Conservation (phyloP, 345 rosid species). For the Erysimum cheiranthoides region DNA sequence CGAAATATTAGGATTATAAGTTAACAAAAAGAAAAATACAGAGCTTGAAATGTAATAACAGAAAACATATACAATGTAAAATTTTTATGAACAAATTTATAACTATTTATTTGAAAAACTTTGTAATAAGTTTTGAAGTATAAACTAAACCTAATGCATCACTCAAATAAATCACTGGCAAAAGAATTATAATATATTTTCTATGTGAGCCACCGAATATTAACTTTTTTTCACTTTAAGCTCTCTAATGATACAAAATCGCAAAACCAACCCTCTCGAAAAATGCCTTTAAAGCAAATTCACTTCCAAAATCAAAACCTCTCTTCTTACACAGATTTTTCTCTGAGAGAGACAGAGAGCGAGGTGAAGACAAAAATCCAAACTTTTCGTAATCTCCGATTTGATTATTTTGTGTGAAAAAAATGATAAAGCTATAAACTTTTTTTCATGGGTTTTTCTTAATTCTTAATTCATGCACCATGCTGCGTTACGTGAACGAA, state of each 20-base stretch:
- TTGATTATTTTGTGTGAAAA: background rate
- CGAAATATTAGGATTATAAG: background rate
- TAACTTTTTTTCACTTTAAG: background rate
- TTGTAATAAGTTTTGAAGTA: background rate
- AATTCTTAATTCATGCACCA: slow-evolving; percentile 30
- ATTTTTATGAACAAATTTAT: background rate
- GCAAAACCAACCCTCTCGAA: background rate
- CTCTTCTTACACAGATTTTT: slow-evolving; percentile 7
- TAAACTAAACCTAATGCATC: background rate
- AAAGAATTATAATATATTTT: background rate
- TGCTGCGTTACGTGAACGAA: slow-evolving; percentile 46
- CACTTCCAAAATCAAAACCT: slow-evolving; percentile 35
- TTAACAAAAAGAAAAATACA: background rate
- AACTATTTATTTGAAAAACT: background rate
- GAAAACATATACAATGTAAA: background rate
- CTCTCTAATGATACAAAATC: background rate
- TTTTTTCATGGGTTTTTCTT: background rate
- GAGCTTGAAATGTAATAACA: background rate
- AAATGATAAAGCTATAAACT: background rate
- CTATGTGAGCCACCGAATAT: background rate
- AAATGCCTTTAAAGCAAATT: background rate
- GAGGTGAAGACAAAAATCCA: background rate
- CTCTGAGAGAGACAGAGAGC: background rate
- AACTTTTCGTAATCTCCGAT: slow-evolving; percentile 1
- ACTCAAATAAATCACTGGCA: background rate